Conservation (phyloP, 768 basidiomycete genomes). For the Hericium coralloides region DNA sequence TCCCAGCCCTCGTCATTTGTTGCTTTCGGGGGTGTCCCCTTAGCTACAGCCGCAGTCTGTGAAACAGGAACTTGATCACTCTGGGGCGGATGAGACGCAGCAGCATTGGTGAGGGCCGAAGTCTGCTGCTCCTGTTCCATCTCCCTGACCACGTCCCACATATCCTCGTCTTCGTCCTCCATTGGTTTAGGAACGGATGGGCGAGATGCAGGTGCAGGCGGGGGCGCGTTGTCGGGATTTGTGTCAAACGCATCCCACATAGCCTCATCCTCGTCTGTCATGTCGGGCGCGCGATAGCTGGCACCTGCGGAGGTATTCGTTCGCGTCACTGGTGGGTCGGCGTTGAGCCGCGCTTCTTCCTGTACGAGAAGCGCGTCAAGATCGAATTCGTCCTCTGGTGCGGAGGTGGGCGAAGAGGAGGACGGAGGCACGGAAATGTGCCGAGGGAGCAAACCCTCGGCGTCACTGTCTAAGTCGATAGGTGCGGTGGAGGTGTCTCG, state of each 20-base stretch:
- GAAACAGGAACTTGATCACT: no score
- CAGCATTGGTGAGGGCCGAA: no score
- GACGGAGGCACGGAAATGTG: constrained; percentile 5
- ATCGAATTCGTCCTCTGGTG: constrained; percentile 4
- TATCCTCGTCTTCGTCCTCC: constrained; percentile 47
- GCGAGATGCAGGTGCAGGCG: not conserved
- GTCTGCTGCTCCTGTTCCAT: constrained; percentile 28
- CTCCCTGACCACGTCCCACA: constrained; percentile 64
- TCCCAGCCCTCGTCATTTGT: constrained; percentile 51
- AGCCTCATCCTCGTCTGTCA: constrained; percentile 30
- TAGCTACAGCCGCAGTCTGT: no score
- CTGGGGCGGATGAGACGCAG: no score
- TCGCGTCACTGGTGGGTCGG: not conserved
- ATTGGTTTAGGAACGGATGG: not conserved
- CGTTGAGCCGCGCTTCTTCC: constrained; percentile 6
- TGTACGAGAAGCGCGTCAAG: constrained; percentile 12
- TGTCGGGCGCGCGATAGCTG: constrained; percentile 1
- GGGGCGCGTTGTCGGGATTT: constrained; percentile 4
- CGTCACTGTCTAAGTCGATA: constrained; percentile 6
- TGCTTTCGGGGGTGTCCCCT: constrained; percentile 1
- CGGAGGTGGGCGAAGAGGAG: not conserved
- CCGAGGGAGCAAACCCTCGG: not conserved
- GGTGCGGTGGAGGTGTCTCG: constrained; percentile 2
- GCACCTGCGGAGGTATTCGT: constrained; percentile 5
- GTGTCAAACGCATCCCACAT: constrained; percentile 26